Evolutionary conservation across 2,329 filamentous ascomycete species (phyloP), one percentile per base, ranked within the genome.

Genomic region (Sclerotinia trifoliorum): DNA sequence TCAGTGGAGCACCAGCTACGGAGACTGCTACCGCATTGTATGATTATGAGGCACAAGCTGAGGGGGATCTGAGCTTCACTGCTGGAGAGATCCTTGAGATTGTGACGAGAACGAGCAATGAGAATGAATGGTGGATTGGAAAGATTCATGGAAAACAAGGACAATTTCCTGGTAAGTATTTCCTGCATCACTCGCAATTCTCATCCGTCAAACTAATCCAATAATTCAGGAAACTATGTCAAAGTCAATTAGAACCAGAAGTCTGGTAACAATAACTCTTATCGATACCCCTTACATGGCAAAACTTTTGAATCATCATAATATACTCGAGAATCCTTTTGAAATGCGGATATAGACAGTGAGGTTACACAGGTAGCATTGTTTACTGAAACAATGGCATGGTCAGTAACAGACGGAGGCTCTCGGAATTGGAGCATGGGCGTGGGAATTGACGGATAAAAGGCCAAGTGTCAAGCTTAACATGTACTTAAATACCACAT

Each of bases 41-140:
- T 79, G 95, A 98, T 77, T 99, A 96, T 77, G 92, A 96, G 71
- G 95, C 95, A 7, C 94, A 98, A 78, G 94, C 94, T 1, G 93
- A 96, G 72, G 94, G 94, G 3, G 95, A 99, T 78, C 82, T 99
- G 71, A 96, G 92, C 75, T 99, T 99, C 81, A 86, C 85, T 24
- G 88, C 92, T 0, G 94, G 94, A 6, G 95, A 99, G 71, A 81
- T 90, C 5, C 98, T 99, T 75, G 94, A 98, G 79, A 94, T 99
- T 74, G 79, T 95, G 2, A 85, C 84, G 70, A 86, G 92, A 73
- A 96, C 93, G n/a, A 84, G 86, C 71, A 97, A 97, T 75, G 89
- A 92, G 64, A 98, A 99, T 74, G 95, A 99, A 80, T 99, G 95
- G 95, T 99, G 95, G 95, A 89, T 85, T 11, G 95, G 95, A 49